phyloP scores from a whole-genome alignment of 2,329 filamentous ascomycete genomes.

The Colletotrichum musicola region DNA sequence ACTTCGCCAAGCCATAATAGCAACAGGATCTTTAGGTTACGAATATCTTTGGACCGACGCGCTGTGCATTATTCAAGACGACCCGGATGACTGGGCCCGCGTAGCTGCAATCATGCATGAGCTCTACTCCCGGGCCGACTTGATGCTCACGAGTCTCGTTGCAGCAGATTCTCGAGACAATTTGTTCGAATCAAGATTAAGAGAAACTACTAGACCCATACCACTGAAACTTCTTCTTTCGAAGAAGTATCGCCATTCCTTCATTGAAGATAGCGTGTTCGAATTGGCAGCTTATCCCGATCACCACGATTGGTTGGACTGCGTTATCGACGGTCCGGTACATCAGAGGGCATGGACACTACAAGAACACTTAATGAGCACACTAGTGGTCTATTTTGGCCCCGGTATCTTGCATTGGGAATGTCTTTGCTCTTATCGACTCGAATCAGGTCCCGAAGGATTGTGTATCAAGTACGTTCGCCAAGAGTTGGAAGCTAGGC shows the following conservation, averaged over 20 bases:
- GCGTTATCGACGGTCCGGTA: background rate
- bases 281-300: background rate
- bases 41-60: background rate
- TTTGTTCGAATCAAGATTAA: accelerated
- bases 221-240: background rate
- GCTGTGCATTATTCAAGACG: constrained; percentile 4
- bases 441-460: background rate
- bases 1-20: background rate
- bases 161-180: background rate
- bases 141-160: background rate
- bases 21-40: background rate
- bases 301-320: too few relatives aligned
- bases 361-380: background rate
- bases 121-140: background rate
- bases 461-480: background rate
- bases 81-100: background rate
- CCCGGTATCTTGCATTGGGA: background rate
- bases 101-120: background rate
- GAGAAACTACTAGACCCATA: background rate
- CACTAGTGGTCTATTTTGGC: background rate
- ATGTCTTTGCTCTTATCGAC: background rate
- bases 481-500: too few relatives aligned
- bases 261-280: accelerated
- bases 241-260: background rate
- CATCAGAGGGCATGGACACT: background rate